These are phyloP conservation scores for Colletotrichum orbiculare DNA, from an alignment of 2,329 filamentous ascomycete species.

Conservation along the genomic window DNA sequence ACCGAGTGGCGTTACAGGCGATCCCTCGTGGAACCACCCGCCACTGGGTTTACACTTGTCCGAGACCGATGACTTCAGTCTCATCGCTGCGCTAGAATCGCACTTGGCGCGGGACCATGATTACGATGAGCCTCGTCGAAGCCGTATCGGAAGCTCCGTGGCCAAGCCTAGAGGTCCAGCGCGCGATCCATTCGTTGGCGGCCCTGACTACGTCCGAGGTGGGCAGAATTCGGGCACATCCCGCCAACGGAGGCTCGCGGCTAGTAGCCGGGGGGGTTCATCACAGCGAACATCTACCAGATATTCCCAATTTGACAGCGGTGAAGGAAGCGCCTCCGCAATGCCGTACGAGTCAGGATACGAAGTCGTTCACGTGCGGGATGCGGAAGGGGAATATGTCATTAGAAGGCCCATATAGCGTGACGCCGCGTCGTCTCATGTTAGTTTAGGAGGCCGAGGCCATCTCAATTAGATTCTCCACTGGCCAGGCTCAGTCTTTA, in stretches of 20 bases:
- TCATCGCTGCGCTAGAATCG: conserved; percentile 29
- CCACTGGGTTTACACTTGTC: neutral
- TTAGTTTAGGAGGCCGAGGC: conserved; percentile 38
- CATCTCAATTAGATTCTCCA: too few relatives aligned
- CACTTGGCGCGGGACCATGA: conserved; percentile 31
- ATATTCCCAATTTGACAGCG: neutral
- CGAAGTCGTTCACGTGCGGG: conserved; percentile 59
- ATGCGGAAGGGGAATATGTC: conserved; percentile 58
- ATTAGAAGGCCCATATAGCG: conserved; percentile 54
- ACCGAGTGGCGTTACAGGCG: too few relatives aligned
- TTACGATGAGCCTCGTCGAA: neutral
- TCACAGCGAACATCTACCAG: too few relatives aligned
- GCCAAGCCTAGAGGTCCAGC: too few relatives aligned
- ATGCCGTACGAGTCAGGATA: conserved; percentile 45
- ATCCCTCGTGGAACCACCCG: too few relatives aligned
- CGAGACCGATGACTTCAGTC: conserved; percentile 20
- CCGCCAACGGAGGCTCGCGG: too few relatives aligned
- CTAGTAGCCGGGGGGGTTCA: too few relatives aligned
- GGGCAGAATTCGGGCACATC: too few relatives aligned
- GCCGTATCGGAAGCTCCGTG: too few relatives aligned
- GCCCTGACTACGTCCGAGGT: too few relatives aligned
- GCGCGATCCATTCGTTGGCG: too few relatives aligned
- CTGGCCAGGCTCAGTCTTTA: too few relatives aligned
- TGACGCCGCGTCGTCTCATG: conserved; percentile 41
- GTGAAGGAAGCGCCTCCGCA: neutral